phyloP scores from a whole-genome alignment of 1,284 basidiomycete species.

The Cryptococcus sp. region DNA sequence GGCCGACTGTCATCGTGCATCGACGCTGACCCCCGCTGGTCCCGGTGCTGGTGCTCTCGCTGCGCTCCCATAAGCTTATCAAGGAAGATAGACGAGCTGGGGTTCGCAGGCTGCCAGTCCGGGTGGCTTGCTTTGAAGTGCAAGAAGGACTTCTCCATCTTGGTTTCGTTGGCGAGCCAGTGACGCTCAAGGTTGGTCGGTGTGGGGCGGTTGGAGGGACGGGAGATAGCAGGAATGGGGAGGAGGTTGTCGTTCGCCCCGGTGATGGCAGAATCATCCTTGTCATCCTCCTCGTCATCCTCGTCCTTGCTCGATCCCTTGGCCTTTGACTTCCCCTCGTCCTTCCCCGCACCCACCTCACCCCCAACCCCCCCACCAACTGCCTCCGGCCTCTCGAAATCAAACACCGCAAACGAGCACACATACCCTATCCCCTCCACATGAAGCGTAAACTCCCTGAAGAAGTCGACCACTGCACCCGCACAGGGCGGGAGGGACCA shows the following conservation, averaged over 20 bases:
- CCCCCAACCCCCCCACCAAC: too few species aligned
- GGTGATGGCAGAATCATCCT: neutral
- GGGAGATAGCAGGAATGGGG: neutral
- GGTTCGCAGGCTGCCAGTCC: slow-evolving; percentile 87
- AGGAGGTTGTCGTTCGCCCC: neutral
- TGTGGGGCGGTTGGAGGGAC: neutral
- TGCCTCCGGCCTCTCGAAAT: slow-evolving; percentile 67
- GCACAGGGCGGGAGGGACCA: slow-evolving; percentile 84
- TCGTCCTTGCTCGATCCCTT: neutral
- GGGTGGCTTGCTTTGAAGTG: slow-evolving; percentile 95
- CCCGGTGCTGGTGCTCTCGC: slow-evolving; percentile 5
- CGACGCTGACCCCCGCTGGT: slow-evolving; percentile 5
- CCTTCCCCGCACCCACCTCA: neutral
- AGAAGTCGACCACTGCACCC: slow-evolving; percentile 87
- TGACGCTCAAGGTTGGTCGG: neutral
- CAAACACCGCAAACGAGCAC: slow-evolving; percentile 96
- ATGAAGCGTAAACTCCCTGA: slow-evolving; percentile 93
- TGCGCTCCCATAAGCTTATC: slow-evolving; percentile 59
- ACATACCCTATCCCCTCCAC: slow-evolving; percentile 95
- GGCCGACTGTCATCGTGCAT: slow-evolving; percentile 10
- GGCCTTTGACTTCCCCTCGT: neutral
- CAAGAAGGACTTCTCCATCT: slow-evolving; percentile 98
- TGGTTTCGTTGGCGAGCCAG: slow-evolving; percentile 70
- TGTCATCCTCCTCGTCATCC: neutral
- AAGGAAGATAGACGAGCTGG: slow-evolving; percentile 77